Base-by-base conservation (phyloP, 1,284 basidiomycete species). In the Athelia psychrophila region DNA sequence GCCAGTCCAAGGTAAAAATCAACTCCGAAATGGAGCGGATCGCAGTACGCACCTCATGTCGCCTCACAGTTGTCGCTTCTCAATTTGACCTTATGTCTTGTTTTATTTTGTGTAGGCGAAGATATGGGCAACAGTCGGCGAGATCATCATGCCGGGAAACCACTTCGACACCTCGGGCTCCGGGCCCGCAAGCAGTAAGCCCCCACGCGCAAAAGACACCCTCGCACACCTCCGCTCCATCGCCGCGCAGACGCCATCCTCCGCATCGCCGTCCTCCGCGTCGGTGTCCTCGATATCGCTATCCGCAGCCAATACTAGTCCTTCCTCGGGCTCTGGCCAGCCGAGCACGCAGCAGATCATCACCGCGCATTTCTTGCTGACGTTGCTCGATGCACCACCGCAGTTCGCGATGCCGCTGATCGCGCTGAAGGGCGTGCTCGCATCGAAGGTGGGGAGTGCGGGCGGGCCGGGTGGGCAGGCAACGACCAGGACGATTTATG, bases 341-440 rank as follows among this genome's bases (percentile, higher is more conserved):
- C 76, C 78, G 0, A 83, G 81, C 8, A 66, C 76, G 19, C 86
- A 89, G 55, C 86, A 88, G 60, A 78, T 89, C 22, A 73, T 87
- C 56, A 88, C 80, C 3, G 86, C 86, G 2, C 75, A 81, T 58
- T 72, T 91, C 49, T 69, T 87, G 15, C 73, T 86, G 35, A 71
- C 75, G 16, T 72, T 87, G 3, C 67, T 89, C 23, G 69, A 71
- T 20, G 69, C 73, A 22, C 71, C 79, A 3, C 80, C 83, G 0
- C 67, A 73, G 33, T 77, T 80, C 53, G 70, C 82, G 15, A 71
- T 88, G 64, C 71, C 85, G 3, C 64, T 91, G n/a, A 80, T 77
- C 54, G 75, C 75, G 55, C 70, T 84, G 15, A 90, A 88, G 65
- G 79, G 79, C 47, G 63, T 73, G n/a, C 67, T 90, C n/a, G 67